phyloP scores from a whole-genome alignment of 441 rosid species.

The Pelargonium myrrhifolium region DNA sequence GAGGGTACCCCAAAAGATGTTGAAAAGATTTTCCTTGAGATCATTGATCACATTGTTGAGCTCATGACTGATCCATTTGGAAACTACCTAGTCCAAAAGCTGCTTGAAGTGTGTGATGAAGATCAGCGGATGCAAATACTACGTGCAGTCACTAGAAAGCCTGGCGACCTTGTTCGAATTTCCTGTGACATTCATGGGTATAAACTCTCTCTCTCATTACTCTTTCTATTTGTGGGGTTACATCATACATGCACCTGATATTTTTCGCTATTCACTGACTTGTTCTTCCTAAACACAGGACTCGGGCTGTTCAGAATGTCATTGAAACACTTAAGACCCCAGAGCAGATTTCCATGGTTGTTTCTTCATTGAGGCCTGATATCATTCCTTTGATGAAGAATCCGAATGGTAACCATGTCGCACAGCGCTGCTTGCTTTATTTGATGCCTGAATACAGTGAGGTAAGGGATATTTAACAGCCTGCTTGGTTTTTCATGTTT shows the following conservation, averaged over 20 bases:
- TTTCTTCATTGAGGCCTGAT: constrained; percentile 53
- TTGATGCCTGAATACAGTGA: constrained; percentile 42
- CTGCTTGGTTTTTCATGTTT: neutral
- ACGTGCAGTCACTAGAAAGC: constrained; percentile 41
- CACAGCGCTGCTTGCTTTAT: constrained; percentile 62
- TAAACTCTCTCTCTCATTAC: constrained; percentile 20
- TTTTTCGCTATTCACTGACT: constrained; percentile 8
- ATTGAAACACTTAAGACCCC: constrained; percentile 50
- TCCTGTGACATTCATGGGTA: constrained; percentile 88
- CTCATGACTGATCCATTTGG: constrained; percentile 81
- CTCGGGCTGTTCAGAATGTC: constrained; percentile 75
- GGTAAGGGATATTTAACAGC: constrained; percentile 32
- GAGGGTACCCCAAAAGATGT: constrained; percentile 58
- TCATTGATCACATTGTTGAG: constrained; percentile 62
- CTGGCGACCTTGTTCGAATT: constrained; percentile 56
- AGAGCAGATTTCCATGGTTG: constrained; percentile 47
- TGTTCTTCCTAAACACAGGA: constrained; percentile 33
- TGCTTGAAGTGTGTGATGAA: constrained; percentile 71
- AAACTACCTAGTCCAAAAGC: constrained; percentile 72
- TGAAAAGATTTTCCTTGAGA: constrained; percentile 57
- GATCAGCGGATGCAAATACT: constrained; percentile 60
- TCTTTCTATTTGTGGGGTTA: neutral
- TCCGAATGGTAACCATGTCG: constrained; percentile 70
- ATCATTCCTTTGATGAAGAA: constrained; percentile 66
- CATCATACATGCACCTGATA: neutral